A percentile compares a stretch with the other conserved stretches of the same genome.
Evolutionary conservation across 73 alveolate species (phyloP).

Genomic region (Blepharisma stoltei): DNA sequence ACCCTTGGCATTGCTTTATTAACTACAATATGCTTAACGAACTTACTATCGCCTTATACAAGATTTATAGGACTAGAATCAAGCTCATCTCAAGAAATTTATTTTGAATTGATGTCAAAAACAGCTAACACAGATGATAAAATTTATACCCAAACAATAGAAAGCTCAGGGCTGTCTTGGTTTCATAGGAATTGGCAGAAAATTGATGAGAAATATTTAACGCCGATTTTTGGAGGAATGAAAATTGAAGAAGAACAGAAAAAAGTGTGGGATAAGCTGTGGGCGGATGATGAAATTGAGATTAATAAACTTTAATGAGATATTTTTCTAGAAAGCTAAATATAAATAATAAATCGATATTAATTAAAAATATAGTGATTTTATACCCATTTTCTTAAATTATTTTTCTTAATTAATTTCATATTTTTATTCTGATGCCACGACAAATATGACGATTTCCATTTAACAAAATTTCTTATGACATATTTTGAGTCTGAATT

Average conservation of each 20-base stretch:
- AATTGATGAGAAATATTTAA: constrained; percentile 32
- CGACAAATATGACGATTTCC: no score
- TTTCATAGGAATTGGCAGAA: constrained; percentile 28
- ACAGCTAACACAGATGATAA: neutral
- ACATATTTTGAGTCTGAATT: no score
- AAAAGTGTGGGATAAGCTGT: constrained; percentile 20
- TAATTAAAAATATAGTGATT: no score
- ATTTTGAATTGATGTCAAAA: constrained; percentile 26
- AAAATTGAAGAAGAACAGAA: neutral
- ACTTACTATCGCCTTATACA: constrained; percentile 65
- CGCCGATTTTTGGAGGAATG: constrained; percentile 41
- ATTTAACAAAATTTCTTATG: no score
- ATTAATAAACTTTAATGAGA: neutral
- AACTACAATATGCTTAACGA: constrained; percentile 74
- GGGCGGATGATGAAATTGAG: constrained; percentile 27
- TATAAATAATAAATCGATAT: no score
- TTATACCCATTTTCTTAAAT: no score
- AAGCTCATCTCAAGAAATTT: neutral
- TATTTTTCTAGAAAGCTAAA: no score
- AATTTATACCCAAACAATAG: neutral
- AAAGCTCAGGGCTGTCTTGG: constrained; percentile 26
- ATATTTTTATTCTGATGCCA: no score
- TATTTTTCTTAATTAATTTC: no score
- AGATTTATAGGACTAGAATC: constrained; percentile 52
- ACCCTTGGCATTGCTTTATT: constrained; percentile 73